phyloP scores from a whole-genome alignment of 148 eudicot species.

The Silene conica region DNA sequence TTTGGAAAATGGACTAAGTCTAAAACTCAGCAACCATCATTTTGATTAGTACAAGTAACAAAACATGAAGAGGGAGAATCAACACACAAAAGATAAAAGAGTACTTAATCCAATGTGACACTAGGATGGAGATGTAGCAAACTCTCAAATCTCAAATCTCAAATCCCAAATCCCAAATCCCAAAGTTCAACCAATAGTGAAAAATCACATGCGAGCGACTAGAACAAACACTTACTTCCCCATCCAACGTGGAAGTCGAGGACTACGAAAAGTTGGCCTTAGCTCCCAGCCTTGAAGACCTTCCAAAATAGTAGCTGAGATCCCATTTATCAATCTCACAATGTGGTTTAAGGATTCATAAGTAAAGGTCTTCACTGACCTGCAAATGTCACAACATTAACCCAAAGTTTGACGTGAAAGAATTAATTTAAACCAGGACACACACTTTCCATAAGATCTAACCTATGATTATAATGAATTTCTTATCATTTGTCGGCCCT shows the following conservation, averaged over 20 bases:
- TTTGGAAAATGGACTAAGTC: no score
- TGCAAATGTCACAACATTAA: constrained; percentile 21
- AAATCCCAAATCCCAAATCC: no score
- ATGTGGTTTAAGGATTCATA: constrained; percentile 75
- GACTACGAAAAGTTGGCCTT: constrained; percentile 90
- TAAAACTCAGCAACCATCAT: no score
- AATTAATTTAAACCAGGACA: not conserved
- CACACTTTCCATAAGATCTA: not conserved
- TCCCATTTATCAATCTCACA: constrained; percentile 80
- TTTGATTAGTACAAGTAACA: no score
- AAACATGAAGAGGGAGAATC: not conserved
- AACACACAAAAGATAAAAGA: not conserved
- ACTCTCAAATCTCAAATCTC: not conserved
- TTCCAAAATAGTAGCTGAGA: constrained; percentile 88
- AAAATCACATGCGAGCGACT: constrained; percentile 9
- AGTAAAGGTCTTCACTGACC: constrained; percentile 92
- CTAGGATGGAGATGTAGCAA: not conserved
- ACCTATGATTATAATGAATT: no score
- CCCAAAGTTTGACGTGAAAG: not conserved
- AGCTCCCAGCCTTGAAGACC: constrained; percentile 98
- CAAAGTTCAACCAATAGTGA: no score
- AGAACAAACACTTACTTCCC: constrained; percentile 61
- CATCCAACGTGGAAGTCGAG: constrained; percentile 97
- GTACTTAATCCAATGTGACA: not conserved
- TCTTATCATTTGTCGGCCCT: no score